Percentiles rank a stretch among this genome's conserved stretches.
phyloP scores from a whole-genome alignment of 305 asterid genomes.

The Solanum hybrid region DNA sequence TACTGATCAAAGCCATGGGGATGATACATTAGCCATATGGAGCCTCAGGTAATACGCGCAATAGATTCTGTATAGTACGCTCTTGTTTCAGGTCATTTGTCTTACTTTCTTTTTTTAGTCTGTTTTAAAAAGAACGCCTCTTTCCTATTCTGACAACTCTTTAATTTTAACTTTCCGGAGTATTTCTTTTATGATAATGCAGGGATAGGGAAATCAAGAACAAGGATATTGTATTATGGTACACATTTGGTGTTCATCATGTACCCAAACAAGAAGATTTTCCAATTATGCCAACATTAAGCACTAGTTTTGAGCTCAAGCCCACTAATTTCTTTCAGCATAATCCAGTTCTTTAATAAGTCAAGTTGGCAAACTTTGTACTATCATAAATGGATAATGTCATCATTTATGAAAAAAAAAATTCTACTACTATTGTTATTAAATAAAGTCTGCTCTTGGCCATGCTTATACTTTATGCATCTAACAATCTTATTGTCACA shows the following conservation, averaged over 20 bases:
- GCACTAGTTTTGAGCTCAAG: conserved; percentile 37
- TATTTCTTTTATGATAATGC: conserved; percentile 1
- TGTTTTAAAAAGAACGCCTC: neutral
- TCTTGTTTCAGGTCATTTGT: neutral
- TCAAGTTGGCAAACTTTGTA: neutral
- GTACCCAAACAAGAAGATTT: conserved; percentile 60
- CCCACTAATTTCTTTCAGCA: conserved; percentile 57
- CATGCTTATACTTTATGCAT: too few relatives aligned
- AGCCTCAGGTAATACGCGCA: conserved; percentile 25
- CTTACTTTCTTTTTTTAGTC: neutral
- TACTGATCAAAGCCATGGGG: conserved; percentile 44
- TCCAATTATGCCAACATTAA: conserved; percentile 54
- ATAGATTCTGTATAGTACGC: neutral
- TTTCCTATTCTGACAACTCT: too few relatives aligned
- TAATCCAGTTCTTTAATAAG: conserved; percentile 31
- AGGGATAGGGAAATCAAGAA: conserved; percentile 45
- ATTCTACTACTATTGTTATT: neutral
- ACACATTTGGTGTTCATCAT: conserved; percentile 48
- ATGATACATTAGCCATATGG: conserved; percentile 40
- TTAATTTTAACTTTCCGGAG: neutral
- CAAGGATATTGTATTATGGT: conserved; percentile 50
- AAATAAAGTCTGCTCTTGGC: neutral
- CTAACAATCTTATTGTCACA: too few relatives aligned
- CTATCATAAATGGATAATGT: neutral
- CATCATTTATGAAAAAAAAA: neutral